Evolutionary conservation across 2,329 filamentous ascomycete species (phyloP).

Genomic region (Ilyonectria destructans): DNA sequence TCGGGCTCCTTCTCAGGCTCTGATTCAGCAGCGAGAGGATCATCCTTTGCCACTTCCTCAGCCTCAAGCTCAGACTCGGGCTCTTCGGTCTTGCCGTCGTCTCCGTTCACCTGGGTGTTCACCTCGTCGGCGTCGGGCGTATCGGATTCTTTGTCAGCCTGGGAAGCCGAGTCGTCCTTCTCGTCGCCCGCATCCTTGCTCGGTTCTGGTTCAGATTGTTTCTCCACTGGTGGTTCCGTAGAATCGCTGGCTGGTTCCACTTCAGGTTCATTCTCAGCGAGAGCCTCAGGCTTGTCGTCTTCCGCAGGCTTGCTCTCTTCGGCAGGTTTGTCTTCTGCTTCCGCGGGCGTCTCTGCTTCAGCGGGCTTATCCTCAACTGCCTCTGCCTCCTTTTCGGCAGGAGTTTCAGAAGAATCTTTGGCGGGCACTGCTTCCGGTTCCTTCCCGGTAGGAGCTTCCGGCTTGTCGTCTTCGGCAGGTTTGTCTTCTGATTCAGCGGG

Average conservation of each 20-base stretch:
- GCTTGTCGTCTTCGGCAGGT: neutral
- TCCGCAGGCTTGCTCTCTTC: constrained; percentile 8
- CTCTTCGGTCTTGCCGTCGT: constrained; percentile 18
- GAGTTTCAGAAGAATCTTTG: neutral
- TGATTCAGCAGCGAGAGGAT: neutral
- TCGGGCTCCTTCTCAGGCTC: constrained; percentile 26
- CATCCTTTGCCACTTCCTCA: constrained; percentile 21
- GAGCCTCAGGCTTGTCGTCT: constrained; percentile 12
- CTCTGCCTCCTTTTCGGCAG: neutral
- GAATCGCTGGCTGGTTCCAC: constrained; percentile 5
- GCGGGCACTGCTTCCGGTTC: neutral
- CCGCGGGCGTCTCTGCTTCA: constrained; percentile 5
- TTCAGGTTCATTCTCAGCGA: neutral
- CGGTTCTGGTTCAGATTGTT: constrained; percentile 23
- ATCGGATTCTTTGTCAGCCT: constrained; percentile 22
- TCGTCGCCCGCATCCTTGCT: constrained; percentile 7
- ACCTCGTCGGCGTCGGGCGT: constrained; percentile 22
- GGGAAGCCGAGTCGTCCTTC: constrained; percentile 13
- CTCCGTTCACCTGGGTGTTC: constrained; percentile 26
- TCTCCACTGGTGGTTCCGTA: neutral
- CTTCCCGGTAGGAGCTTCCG: neutral
- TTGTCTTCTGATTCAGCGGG: neutral
- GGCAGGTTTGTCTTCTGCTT: constrained; percentile 10
- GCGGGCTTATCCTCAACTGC: constrained; percentile 10
- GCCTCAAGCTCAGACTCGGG: constrained; percentile 16